A percentile compares a stretch with the other conserved stretches of the same genome.
Conservation (phyloP, 2,329 filamentous ascomycete genomes). For the Fusarium floridanum region DNA sequence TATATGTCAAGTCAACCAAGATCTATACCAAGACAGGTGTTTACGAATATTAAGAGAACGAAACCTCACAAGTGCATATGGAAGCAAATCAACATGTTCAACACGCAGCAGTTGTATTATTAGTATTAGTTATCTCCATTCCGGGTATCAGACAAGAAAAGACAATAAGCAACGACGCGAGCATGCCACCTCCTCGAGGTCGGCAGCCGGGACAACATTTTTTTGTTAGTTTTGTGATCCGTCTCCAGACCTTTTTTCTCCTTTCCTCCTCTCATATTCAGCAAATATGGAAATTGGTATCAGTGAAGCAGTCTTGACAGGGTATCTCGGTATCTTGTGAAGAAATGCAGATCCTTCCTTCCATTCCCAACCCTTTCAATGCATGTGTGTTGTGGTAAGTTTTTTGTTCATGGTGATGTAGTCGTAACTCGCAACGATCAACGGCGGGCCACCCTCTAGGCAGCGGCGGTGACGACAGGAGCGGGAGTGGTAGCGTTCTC, state of each 20-base stretch:
- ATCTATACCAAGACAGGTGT: no score
- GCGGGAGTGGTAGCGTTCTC: slow-evolving; percentile 57
- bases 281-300: slow-evolving; percentile 56
- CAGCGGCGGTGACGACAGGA: slow-evolving; percentile 65
- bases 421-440: slow-evolving; percentile 46
- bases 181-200: slow-evolving; percentile 35
- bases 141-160: slow-evolving; percentile 57
- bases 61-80: not conserved
- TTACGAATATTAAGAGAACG: not conserved
- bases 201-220: slow-evolving; percentile 28
- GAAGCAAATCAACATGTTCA: slow-evolving; percentile 23
- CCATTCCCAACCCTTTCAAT: slow-evolving; percentile 61
- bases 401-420: slow-evolving; percentile 43
- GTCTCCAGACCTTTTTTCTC: slow-evolving; percentile 36
- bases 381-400: slow-evolving; percentile 48
- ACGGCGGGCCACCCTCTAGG: slow-evolving; percentile 55
- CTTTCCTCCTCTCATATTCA: slow-evolving; percentile 37
- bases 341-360: slow-evolving; percentile 67
- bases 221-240: slow-evolving; percentile 39
- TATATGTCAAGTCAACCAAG: not conserved
- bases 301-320: slow-evolving; percentile 64
- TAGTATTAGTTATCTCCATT: slow-evolving; percentile 59
- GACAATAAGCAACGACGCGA: slow-evolving; percentile 45
- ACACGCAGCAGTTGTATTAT: slow-evolving; percentile 58
- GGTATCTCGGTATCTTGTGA: slow-evolving; percentile 66